Conservation (phyloP, 441 rosid species). For the Pelargonium cotyledonis region DNA sequence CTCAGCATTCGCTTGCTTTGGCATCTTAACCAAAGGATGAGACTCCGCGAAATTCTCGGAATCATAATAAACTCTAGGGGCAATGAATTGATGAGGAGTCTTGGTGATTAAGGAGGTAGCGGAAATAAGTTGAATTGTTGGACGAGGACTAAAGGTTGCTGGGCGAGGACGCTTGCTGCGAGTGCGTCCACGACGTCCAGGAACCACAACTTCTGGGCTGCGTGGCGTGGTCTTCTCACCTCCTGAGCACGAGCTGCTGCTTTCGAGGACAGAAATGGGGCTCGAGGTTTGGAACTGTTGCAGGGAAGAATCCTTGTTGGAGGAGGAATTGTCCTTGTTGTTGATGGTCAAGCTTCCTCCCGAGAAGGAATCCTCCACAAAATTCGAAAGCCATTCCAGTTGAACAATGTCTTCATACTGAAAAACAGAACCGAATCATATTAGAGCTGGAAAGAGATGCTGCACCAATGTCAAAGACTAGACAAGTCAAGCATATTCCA, state of each 20-base stretch:
- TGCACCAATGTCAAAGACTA: too few relatives aligned
- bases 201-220: conserved; percentile 31
- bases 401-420: conserved; percentile 94
- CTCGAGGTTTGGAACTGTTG: conserved; percentile 63
- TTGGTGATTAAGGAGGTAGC: conserved; percentile 36
- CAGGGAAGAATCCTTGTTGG: conserved; percentile 35
- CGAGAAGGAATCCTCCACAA: conserved; percentile 76
- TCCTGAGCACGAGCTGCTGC: conserved; percentile 76
- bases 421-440: neutral
- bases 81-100: conserved; percentile 14
- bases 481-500: too few relatives aligned
- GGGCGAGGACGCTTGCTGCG: conserved; percentile 96
- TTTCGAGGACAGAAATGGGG: conserved; percentile 88
- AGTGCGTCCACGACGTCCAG: conserved; percentile 62
- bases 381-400: conserved; percentile 64
- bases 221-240: conserved; percentile 33
- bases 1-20: conserved; percentile 43
- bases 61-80: conserved; percentile 32
- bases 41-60: conserved; percentile 61
- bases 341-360: conserved; percentile 53
- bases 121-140: conserved; percentile 38
- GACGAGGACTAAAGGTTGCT: conserved; percentile 49
- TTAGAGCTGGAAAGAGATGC: neutral
- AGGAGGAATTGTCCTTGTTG: conserved; percentile 32
- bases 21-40: conserved; percentile 52